These are phyloP conservation scores for Neopestalotiopsis sp. DNA, from an alignment of 2,329 filamentous ascomycete genomes.

Conservation along the genomic window DNA sequence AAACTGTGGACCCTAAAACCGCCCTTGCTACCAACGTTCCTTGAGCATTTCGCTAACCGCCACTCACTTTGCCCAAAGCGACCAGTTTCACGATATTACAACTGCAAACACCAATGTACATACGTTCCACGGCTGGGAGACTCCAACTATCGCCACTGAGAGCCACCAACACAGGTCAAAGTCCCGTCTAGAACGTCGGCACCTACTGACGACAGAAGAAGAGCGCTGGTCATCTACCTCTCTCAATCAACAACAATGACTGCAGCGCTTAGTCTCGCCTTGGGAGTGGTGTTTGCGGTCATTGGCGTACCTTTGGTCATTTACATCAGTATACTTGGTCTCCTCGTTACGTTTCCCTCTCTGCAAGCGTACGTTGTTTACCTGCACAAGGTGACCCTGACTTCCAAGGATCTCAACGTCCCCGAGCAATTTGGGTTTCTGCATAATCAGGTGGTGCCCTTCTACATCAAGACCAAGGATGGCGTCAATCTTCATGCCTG, in stretches of 20 bases:
- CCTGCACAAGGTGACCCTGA: constrained; percentile 57
- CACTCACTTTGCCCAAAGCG: too few species aligned
- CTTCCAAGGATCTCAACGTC: constrained; percentile 63
- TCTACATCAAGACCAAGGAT: constrained; percentile 69
- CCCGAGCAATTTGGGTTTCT: constrained; percentile 75
- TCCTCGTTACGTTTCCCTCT: constrained; percentile 30
- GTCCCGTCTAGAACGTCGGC: too few species aligned
- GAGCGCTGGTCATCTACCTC: too few species aligned
- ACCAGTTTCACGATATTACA: too few species aligned
- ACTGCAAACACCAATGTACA: too few species aligned
- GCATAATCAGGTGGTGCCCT: constrained; percentile 74
- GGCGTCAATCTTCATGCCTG: constrained; percentile 73
- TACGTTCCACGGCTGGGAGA: too few species aligned
- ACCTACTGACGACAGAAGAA: too few species aligned
- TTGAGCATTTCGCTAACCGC: too few species aligned
- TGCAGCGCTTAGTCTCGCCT: background rate
- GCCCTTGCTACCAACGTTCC: too few species aligned
- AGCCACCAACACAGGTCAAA: too few species aligned
- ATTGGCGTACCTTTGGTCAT: background rate
- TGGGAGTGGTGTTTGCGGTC: background rate
- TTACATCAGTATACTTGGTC: constrained; percentile 12
- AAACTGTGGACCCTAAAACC: too few species aligned
- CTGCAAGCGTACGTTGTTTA: constrained; percentile 62
- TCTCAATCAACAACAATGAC: background rate
- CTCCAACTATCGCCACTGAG: too few species aligned